phyloP scores from a whole-genome alignment of 108 stramenopile genomes.

The Stephanodiscus triporus region DNA sequence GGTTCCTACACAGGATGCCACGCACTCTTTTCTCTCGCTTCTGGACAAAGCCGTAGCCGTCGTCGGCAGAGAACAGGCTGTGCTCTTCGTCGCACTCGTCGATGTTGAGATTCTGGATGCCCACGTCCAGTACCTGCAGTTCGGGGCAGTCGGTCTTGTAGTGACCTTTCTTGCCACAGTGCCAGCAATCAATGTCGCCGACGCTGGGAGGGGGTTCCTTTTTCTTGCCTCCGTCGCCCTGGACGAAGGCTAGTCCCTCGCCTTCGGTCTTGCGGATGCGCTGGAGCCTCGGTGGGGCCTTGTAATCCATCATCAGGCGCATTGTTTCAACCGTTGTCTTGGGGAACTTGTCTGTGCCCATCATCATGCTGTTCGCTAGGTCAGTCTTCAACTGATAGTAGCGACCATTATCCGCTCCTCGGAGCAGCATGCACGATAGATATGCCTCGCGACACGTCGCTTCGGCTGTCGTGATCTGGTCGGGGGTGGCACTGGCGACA shows the following conservation, averaged over 20 bases:
- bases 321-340: background rate
- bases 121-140: too few species aligned
- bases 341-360: conserved; percentile 3
- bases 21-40: too few species aligned
- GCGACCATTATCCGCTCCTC: background rate
- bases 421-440: background rate
- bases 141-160: too few species aligned
- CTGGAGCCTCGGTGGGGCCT: background rate
- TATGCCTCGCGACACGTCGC: background rate
- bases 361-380: background rate
- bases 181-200: too few species aligned
- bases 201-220: too few species aligned
- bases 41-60: too few species aligned
- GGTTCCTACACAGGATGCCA: too few species aligned
- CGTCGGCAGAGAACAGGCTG: too few species aligned
- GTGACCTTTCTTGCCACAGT: too few species aligned
- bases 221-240: too few species aligned
- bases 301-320: background rate
- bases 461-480: background rate
- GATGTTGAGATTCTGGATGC: too few species aligned
- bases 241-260: background rate
- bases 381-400: background rate
- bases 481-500: background rate
- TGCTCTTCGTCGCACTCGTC: too few species aligned
- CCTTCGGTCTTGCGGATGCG: background rate